Base-by-base conservation (phyloP, 2,329 filamentous ascomycete genomes). In the Rachicladosporium sp. region DNA sequence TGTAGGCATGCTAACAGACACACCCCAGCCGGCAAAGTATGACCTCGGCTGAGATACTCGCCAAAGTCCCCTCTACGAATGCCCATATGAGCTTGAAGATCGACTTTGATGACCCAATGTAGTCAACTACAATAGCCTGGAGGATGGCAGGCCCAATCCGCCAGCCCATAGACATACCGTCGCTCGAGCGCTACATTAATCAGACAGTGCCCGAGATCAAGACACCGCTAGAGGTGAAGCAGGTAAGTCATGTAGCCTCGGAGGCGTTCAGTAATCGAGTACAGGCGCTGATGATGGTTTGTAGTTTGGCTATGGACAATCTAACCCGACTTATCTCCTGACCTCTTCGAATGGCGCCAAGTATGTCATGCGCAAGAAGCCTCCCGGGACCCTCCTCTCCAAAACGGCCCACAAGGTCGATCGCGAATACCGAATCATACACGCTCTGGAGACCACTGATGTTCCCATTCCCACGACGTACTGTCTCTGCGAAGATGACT, bases 341-440 rank as follows among this genome's bases (percentile, higher is more conserved):
- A 93, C 79, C 10, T 78, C 78, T 38, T 70, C 76, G 48, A 70
- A 78, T 57, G 76, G 78, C 37, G 62, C 68, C 50, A 78, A 79
- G 57, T 94, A 80, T 65, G 91, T 98, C 29, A 74, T 96, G 68
- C 85, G 91, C 60, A 96, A 98, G 74, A 96, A 96, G 67, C 91
- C 91, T 1, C 89, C 91, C n/a, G 91, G 91, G 47, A 78, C 81
- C 65, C 79, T 98, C 31, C 73, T 96, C 36, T 94, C 86, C 52
- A 86, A 87, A 66, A 89, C 89, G 2, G 91, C 91, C 7, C 91
- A 98, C 68, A 83, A 89, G 61, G 89, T 98, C 55, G 91, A 98
- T 66, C 82, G 91, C 53, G 91, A 98, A 64, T 91, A 91, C 66
- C 79, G 81, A 54, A 82, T 96, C 56, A 82, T 96, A 55, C 77